Evolutionary conservation across 441 rosid species (phyloP).

Genomic region (Populus tomentosa): DNA sequence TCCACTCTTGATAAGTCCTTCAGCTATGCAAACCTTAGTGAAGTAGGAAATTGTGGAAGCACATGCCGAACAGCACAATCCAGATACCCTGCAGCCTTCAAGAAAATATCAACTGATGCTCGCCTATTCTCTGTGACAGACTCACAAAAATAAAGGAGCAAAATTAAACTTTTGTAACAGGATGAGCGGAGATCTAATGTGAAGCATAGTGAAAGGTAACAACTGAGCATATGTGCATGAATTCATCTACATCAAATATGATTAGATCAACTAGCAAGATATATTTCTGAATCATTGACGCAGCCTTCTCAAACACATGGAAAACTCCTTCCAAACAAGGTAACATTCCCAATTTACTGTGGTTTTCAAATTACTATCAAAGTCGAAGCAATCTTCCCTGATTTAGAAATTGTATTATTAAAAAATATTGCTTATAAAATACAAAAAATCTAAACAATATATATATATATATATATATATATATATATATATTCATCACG

Average conservation of each 20-base stretch:
- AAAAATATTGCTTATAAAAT: not conserved
- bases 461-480: too few relatives aligned
- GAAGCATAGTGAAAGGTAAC: conserved; percentile 4
- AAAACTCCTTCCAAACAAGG: not conserved
- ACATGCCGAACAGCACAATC: conserved; percentile 92
- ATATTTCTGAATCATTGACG: not conserved
- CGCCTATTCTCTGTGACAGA: conserved; percentile 70
- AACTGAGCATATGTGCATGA: not conserved
- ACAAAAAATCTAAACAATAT: too few relatives aligned
- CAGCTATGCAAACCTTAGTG: conserved; percentile 56
- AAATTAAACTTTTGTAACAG: not conserved
- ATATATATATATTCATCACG: too few relatives aligned
- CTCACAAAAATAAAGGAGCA: not conserved
- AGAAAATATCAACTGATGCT: conserved; percentile 82
- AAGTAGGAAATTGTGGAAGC: conserved; percentile 76
- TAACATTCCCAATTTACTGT: not conserved
- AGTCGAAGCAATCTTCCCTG: not conserved
- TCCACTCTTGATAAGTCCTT: conserved; percentile 1
- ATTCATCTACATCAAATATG: not conserved
- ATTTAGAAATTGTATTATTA: too few relatives aligned
- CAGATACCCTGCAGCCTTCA: conserved; percentile 96
- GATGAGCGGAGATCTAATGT: not conserved
- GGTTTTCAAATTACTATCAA: not conserved
- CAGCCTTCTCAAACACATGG: not conserved
- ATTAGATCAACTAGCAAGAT: not conserved